These are phyloP conservation scores for Candida arabinofermentans DNA, from an alignment of 805 yeast species.

Conservation along the genomic window DNA sequence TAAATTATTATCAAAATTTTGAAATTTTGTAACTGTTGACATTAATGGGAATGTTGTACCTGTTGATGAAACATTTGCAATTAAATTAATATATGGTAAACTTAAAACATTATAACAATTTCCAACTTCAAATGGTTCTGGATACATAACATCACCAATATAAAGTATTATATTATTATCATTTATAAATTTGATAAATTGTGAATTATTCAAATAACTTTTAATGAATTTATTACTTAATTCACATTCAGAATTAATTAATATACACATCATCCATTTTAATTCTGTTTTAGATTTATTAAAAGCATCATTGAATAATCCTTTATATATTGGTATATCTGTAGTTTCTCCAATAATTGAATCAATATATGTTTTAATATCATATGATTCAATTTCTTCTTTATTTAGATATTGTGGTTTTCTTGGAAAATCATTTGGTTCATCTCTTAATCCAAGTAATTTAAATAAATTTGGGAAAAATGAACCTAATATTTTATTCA, in stretches of 20 bases:
- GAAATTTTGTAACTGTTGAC: constrained; percentile 44
- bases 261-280: constrained; percentile 51
- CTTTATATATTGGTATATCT: constrained; percentile 28
- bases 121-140: constrained; percentile 67
- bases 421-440: constrained; percentile 30
- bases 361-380: constrained; percentile 16
- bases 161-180: constrained; percentile 50
- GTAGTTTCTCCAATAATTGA: constrained; percentile 20
- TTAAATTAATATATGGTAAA: constrained; percentile 52
- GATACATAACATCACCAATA: constrained; percentile 58
- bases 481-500: constrained; percentile 32
- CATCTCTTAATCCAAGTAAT: constrained; percentile 24
- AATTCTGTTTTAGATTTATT: constrained; percentile 35
- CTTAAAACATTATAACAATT: constrained; percentile 46
- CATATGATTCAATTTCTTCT: constrained; percentile 15
- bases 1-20: constrained; percentile 22
- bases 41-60: constrained; percentile 45
- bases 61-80: constrained; percentile 53
- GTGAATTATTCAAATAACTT: constrained; percentile 41
- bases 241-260: constrained; percentile 44
- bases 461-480: constrained; percentile 32
- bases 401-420: constrained; percentile 21
- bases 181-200: constrained; percentile 36
- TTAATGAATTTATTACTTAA: constrained; percentile 40
- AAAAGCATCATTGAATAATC: constrained; percentile 41